Evolutionary conservation across 345 rosid genomes (phyloP).

Genomic region (Gossypium longicalyx): DNA sequence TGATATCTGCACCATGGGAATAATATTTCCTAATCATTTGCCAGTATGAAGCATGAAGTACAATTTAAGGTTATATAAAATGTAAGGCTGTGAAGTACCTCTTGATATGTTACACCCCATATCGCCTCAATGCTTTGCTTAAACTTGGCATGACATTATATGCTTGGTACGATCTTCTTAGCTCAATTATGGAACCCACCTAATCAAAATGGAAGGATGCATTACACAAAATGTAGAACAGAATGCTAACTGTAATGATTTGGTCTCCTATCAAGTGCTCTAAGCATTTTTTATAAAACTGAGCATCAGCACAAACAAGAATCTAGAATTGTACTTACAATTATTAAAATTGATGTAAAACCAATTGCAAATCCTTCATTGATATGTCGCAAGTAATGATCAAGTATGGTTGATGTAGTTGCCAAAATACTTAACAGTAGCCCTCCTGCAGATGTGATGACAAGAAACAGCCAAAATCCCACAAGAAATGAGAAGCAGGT

Average conservation of each 20-base stretch:
- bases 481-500: constrained; percentile 5
- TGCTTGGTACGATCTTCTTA: constrained; percentile 94
- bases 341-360: constrained; percentile 81
- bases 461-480: not conserved
- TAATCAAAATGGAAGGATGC: constrained; percentile 17
- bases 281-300: not conserved
- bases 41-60: not conserved
- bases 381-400: constrained; percentile 69
- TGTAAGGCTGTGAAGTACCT: not conserved
- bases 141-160: constrained; percentile 94
- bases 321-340: constrained; percentile 42
- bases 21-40: not conserved
- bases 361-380: constrained; percentile 85
- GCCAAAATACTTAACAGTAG: constrained; percentile 77
- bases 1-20: not conserved
- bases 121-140: constrained; percentile 80
- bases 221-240: constrained; percentile 1
- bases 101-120: constrained; percentile 51
- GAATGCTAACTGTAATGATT: not conserved
- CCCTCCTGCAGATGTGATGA: constrained; percentile 53
- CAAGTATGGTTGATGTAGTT: constrained; percentile 75
- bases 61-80: not conserved
- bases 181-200: constrained; percentile 97
- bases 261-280: not conserved
- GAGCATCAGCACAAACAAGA: not conserved